Evolutionary conservation across 192 early-diverging fungal species (phyloP), one percentile per base, ranked within the genome.

Genomic region (Martensiomyces pterosporus): DNA sequence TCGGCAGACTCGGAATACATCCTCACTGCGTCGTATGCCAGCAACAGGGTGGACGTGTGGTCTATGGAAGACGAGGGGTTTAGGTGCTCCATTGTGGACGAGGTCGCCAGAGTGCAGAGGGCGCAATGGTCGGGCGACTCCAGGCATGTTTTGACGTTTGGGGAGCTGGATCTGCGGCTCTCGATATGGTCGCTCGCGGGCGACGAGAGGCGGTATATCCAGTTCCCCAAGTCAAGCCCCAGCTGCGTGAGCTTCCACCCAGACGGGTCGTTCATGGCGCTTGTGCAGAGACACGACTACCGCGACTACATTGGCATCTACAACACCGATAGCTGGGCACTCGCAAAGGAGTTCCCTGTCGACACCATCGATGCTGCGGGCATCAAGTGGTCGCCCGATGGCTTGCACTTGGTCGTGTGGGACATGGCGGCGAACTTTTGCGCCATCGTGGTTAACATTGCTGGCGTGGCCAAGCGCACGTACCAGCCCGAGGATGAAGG

Each of bases 241-340:
- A 46, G 51, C 4, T 44, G 57, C 16, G 39, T 60, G 10, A 49
- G 41, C 22, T 64, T 72, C 53, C 64, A 64, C 47, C 68, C 67
- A 1, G 50, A 49, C 23, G 57, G 55, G 4, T 25, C 52, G 7
- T 67, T 45, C 35, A 57, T 69, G 55, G 75, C 67, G 24, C 25
- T 77, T 19, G 58, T 53, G 18, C 67, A 77, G 47, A 55, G 75
- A n/a, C 62, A 64, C 44, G 75, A 77, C 35, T 58, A 64, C 44
- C 68, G 48, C 19, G 75, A 77, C 27, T 47, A 45, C 22, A 27
- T 77, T 5, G 68, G 60, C 18, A 49, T 77, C 2, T 77, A 77
- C 32, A 39, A 41, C 29, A 61, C 60, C 1, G 39, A 45, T n/a
- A 37, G 34, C 9, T 72, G 75, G 75, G 23, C 37, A 26, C 24